phyloP scores from a whole-genome alignment of 1,284 basidiomycete genomes.

The Heliocybe sulcata region DNA sequence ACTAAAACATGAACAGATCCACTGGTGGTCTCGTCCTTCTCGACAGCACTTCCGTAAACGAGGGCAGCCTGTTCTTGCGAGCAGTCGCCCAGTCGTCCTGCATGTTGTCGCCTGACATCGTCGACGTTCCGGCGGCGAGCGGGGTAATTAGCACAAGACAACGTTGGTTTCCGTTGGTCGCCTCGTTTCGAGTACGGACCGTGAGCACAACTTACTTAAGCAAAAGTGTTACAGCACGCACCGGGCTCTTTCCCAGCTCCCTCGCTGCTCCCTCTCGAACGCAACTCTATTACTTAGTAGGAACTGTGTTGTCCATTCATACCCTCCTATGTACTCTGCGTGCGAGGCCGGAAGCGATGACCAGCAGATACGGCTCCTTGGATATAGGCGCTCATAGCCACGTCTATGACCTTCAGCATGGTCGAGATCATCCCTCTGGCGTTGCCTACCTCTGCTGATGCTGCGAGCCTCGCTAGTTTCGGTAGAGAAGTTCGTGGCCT shows the following conservation, averaged over 20 bases:
- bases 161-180: neutral
- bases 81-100: conserved; percentile 64
- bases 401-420: too few species aligned
- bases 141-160: neutral
- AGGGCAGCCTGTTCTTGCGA: conserved; percentile 66
- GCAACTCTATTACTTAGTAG: too few species aligned
- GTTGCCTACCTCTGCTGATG: conserved; percentile 39
- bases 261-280: too few species aligned
- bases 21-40: conserved; percentile 89
- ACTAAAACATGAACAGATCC: conserved; percentile 99
- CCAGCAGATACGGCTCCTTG: too few species aligned
- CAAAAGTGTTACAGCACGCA: neutral
- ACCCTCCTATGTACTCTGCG: too few species aligned
- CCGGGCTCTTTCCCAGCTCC: too few species aligned
- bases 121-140: conserved; percentile 2
- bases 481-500: conserved; percentile 44
- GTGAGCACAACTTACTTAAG: neutral
- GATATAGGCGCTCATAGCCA: too few species aligned
- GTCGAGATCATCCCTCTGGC: conserved; percentile 35
- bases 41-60: conserved; percentile 82
- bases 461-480: conserved; percentile 38
- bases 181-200: neutral
- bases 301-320: too few species aligned
- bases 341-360: too few species aligned
- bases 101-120: conserved; percentile 44